Percentiles rank a stretch among this genome's conserved stretches.
These are phyloP conservation scores for Talaromyces sp. DNA, from an alignment of 2,329 filamentous ascomycete genomes.

Conservation along the genomic window DNA sequence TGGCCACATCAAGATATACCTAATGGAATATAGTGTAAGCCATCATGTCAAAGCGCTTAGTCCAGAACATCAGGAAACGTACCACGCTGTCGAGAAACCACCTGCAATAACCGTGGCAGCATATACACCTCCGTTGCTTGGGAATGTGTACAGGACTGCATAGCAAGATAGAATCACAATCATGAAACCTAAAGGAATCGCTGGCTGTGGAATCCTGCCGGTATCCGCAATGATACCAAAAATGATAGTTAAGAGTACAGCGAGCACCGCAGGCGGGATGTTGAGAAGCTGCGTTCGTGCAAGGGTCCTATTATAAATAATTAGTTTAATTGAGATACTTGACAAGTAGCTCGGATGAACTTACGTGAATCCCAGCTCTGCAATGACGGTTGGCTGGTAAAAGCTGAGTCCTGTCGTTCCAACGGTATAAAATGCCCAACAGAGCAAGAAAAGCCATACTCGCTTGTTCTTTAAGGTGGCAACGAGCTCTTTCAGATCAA, in stretches of 20 bases:
- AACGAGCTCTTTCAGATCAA: conserved; percentile 12
- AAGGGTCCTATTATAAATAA: not conserved
- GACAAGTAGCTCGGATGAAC: conserved; percentile 11
- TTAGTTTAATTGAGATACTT: not conserved
- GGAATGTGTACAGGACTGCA: not conserved
- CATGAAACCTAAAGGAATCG: conserved; percentile 45
- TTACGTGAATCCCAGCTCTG: conserved; percentile 43
- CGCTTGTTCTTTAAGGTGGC: conserved; percentile 38
- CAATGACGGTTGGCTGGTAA: conserved; percentile 43
- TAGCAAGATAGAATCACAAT: conserved; percentile 46
- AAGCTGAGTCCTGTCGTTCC: conserved; percentile 45
- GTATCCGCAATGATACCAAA: conserved; percentile 45
- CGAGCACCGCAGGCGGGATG: not conserved
- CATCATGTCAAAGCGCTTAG: not conserved
- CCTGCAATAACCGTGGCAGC: not conserved
- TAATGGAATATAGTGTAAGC: not conserved
- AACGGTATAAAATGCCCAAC: conserved; percentile 48
- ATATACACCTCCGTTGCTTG: not conserved
- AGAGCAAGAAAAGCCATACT: conserved; percentile 45
- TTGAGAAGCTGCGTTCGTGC: not conserved
- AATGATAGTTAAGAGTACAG: conserved; percentile 29
- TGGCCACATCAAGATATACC: not conserved
- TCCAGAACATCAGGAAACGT: not conserved
- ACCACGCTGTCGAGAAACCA: not conserved
- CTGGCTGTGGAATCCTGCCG: conserved; percentile 41